A percentile compares a stretch with the other conserved stretches of the same genome.
These are phyloP conservation scores for Tulasnella sp. DNA, from an alignment of 768 basidiomycete species.

Conservation along the genomic window DNA sequence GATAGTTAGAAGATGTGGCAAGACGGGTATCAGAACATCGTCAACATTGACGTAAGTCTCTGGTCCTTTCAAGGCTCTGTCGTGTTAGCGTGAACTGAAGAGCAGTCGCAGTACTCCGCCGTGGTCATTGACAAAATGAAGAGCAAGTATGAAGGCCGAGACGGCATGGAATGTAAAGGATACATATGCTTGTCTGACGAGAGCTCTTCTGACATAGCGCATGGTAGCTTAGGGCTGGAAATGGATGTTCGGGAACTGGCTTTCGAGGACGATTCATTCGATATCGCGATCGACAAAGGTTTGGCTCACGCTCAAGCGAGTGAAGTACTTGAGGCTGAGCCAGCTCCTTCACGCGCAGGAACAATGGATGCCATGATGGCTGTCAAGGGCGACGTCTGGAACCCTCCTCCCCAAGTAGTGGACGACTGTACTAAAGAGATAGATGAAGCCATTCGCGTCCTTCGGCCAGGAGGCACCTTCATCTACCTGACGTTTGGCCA, in stretches of 20 bases:
- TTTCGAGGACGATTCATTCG: conserved; percentile 61
- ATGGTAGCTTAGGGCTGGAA: conserved; percentile 57
- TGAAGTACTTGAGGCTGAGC: not conserved
- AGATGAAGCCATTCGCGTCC: conserved; percentile 70
- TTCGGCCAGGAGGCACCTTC: conserved; percentile 59
- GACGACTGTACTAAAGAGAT: conserved; percentile 72
- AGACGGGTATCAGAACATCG: conserved; percentile 75
- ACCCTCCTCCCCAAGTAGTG: conserved; percentile 69
- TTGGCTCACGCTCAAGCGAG: not conserved
- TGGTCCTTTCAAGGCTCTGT: not conserved
- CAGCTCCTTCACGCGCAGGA: conserved; percentile 39
- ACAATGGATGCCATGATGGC: conserved; percentile 93
- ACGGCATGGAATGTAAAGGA: conserved; percentile 58
- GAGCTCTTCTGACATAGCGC: conserved; percentile 5
- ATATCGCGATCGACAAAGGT: conserved; percentile 84
- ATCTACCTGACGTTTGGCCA: conserved; percentile 85
- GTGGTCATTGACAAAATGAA: conserved; percentile 74
- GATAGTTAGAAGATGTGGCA: conserved; percentile 65
- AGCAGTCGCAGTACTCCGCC: conserved; percentile 59
- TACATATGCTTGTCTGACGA: not conserved
- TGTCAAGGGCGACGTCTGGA: conserved; percentile 77
- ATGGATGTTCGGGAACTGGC: conserved; percentile 74
- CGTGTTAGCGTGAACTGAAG: not conserved
- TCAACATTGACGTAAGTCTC: conserved; percentile 68
- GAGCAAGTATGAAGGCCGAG: conserved; percentile 50